Base-by-base conservation (phyloP, 441 rosid genomes). In the Iberis amara region DNA sequence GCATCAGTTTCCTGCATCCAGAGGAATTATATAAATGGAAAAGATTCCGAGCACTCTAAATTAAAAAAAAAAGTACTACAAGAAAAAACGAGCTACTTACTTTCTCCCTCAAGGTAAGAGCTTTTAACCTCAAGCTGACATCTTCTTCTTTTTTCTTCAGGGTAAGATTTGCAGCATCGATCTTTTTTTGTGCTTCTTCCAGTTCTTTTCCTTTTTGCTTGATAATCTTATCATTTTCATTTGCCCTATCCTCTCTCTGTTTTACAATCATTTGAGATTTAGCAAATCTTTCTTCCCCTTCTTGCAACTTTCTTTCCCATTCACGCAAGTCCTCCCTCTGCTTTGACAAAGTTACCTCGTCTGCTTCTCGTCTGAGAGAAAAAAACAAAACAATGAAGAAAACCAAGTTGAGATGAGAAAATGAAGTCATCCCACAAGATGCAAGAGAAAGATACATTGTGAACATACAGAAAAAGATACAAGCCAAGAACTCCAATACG, bases 171-270 rank as follows among this genome's bases (percentile, higher is more conserved):
- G 77, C 82, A 36, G 73, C 88, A 53, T 86, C 92, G 39, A 84
- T 78, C 73, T 70, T 81, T 79, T 80, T 81, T 47, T 82, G 95
- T 8, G 72, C 53, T 59, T 79, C 95, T 67, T 92, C 97, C 63
- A 89, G 76, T 36, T 81, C 80, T 66, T 77, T 86, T 76, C 86
- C 88, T 61, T 86, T 92, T 67, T 73, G 79, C 72, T 82, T 89
- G 40, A 73, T 69, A 28, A 81, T 68, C 69, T 62, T 81, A 70
- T 86, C 86, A 32, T 68, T 77, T 68, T 82, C 95, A 61, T 82
- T 92, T 55, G 96, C 85, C 69, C 85, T 86, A 61, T 89, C 92
- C 78, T 92, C 99, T 71, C 97, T 84, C 66, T 89, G 94, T 54
- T 82, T 84, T 44, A 89, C 68, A 56, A 86, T 65, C 72, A 79